phyloP scores from a whole-genome alignment of 1,284 basidiomycete species.

The Fomes fomentarius region DNA sequence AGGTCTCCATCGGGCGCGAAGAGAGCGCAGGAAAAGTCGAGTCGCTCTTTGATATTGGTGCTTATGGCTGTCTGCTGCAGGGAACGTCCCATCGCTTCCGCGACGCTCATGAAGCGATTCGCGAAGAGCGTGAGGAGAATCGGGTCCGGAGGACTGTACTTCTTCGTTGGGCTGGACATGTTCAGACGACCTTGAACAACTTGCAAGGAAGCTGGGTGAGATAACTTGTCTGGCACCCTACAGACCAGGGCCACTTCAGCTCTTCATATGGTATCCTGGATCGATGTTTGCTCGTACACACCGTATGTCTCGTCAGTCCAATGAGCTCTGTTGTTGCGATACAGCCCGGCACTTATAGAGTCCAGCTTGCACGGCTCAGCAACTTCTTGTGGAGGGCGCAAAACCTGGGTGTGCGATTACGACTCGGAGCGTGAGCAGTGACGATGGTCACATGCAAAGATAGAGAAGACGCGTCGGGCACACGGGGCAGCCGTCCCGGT shows the following conservation, averaged over 20 bases:
- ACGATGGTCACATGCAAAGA: constrained; percentile 20
- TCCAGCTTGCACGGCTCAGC: no score
- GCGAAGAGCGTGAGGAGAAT: constrained; percentile 90
- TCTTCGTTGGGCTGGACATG: constrained; percentile 18
- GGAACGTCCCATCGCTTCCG: constrained; percentile 91
- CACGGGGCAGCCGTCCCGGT: no score
- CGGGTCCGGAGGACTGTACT: constrained; percentile 65
- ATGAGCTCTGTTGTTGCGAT: no score
- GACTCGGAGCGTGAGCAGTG: constrained; percentile 1
- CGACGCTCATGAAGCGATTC: constrained; percentile 91
- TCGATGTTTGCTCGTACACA: no score
- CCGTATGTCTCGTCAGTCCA: no score
- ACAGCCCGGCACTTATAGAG: no score
- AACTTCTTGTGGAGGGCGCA: background rate
- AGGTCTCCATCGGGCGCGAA: constrained; percentile 91
- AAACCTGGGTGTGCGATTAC: background rate
- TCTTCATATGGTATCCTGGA: no score
- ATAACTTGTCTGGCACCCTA: background rate
- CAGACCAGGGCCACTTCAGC: no score
- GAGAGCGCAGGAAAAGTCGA: constrained; percentile 89
- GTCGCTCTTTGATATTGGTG: constrained; percentile 89
- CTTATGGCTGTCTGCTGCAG: constrained; percentile 90
- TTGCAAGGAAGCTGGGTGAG: background rate
- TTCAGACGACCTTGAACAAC: background rate
- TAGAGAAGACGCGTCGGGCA: background rate